Conservation (phyloP, 2,329 filamentous ascomycete genomes). For the Colletotrichum phormii region DNA sequence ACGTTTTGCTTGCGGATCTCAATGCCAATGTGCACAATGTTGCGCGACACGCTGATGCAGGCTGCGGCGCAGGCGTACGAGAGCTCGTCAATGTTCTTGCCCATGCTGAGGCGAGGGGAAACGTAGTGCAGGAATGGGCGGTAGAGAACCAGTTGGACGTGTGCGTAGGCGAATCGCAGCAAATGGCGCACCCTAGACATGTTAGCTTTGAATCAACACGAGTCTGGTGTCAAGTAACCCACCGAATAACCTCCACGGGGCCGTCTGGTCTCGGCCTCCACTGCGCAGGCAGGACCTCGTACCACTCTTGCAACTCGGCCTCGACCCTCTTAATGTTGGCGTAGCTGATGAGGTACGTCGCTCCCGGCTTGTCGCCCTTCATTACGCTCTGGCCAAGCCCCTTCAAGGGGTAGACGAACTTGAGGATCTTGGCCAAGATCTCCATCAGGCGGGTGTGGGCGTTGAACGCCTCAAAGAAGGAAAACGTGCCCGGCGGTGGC, state of each 20-base stretch:
- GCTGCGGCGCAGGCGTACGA: constrained; percentile 80
- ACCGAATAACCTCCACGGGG: constrained; percentile 80
- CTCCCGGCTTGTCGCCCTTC: constrained; percentile 55
- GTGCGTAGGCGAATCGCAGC: constrained; percentile 82
- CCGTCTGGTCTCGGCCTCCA: constrained; percentile 85
- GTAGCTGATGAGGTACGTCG: constrained; percentile 73
- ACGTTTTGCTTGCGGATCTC: constrained; percentile 81
- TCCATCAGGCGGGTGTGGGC: constrained; percentile 73
- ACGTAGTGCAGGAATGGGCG: constrained; percentile 87
- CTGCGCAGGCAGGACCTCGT: constrained; percentile 75
- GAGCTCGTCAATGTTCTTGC: constrained; percentile 75
- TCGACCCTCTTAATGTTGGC: constrained; percentile 74
- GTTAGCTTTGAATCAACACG: not conserved
- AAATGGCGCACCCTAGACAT: constrained; percentile 73
- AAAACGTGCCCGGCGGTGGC: constrained; percentile 66
- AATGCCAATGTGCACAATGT: constrained; percentile 83
- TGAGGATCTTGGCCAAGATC: constrained; percentile 73
- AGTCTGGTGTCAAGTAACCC: constrained; percentile 48
- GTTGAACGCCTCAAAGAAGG: constrained; percentile 74
- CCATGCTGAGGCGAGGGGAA: constrained; percentile 69
- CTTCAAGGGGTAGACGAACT: constrained; percentile 74
- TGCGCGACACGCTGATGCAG: constrained; percentile 71
- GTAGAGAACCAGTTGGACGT: constrained; percentile 86
- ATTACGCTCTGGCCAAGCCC: constrained; percentile 60
- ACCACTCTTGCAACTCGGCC: constrained; percentile 71